Base-by-base conservation (phyloP, 257 asterid species). In the Solanum acaule region DNA sequence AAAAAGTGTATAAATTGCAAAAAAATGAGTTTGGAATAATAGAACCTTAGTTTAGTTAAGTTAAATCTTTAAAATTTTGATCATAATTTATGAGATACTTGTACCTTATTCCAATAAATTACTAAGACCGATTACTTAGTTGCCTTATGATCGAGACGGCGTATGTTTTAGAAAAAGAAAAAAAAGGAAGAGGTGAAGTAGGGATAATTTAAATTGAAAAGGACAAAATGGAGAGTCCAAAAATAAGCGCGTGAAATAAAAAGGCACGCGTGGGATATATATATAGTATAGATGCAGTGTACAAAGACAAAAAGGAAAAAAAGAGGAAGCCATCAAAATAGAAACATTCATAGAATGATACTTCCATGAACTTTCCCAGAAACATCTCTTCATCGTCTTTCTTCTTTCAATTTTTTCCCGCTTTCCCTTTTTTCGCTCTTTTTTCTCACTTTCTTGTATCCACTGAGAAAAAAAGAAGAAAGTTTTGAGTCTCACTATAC, bases 381-480 rank as follows among this genome's bases (percentile, higher is more conserved):
- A 92, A 89, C 94, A 46, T n/a, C 13, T 89, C 11, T 83, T 59
- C 90, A 93, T 95, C 95, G 87, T 92, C 90, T 92, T 96, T 95
- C 97, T 88, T 92, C 90, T 92, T 96, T 95, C 98, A 93, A 93
- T 91, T 46, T 86, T 90, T 94, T 93, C 96, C 94, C 94, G 95
- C 95, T 91, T 93, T 88, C 81, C 88, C 88, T 52, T 75, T 56
- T 31, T 42, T 23, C 72, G 20, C 35, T 88, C 72, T 81, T 31
- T 68, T 76, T 72, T 4, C 84, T 31, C 83, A 15, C n/a, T 37
- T 76, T 20, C 40, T 49, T 72, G 23, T 88, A 71, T 34, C 85
- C 25, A 20, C 7, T 76, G 27, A 29, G 8, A 71, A 85, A 85
- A 61, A 68, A 15, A 29, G 3, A 29, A 65, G 16, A 10, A 6